Percentiles rank a stretch among this genome's conserved stretches.
Evolutionary conservation across 2,329 filamentous ascomycete species (phyloP).

Genomic region (Apiospora kogelbergensis): DNA sequence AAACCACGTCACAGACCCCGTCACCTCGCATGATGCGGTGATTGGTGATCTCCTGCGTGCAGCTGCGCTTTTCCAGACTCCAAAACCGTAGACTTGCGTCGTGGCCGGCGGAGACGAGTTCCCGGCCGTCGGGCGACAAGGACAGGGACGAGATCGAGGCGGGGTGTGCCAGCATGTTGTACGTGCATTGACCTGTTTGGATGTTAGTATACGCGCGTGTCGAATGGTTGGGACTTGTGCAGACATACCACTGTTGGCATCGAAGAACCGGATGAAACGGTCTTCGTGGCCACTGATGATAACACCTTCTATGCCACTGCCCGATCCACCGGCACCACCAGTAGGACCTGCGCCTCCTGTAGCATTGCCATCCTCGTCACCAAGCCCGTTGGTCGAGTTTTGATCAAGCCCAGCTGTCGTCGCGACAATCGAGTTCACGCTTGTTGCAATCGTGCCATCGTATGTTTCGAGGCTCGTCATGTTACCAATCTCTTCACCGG

Average conservation of each 20-base stretch:
- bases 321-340: conserved; percentile 63
- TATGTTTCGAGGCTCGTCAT: conserved; percentile 97
- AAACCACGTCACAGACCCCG: conserved; percentile 89
- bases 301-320: conserved; percentile 83
- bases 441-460: conserved; percentile 74
- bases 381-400: conserved; percentile 54
- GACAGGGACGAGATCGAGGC: conserved; percentile 89
- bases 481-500: conserved; percentile 84
- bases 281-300: conserved; percentile 98
- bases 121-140: conserved; percentile 87
- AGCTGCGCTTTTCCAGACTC: conserved; percentile 92
- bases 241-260: conserved; percentile 93
- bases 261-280: conserved; percentile 93
- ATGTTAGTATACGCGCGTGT: neutral
- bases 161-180: conserved; percentile 96
- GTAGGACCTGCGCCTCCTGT: conserved; percentile 74
- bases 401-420: conserved; percentile 83
- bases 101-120: conserved; percentile 93
- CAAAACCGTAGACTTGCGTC: conserved; percentile 96
- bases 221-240: neutral
- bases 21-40: conserved; percentile 95
- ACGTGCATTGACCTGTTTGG: conserved; percentile 90
- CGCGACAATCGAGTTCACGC: conserved; percentile 88
- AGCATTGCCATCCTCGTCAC: conserved; percentile 68
- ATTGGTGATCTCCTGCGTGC: conserved; percentile 91